phyloP scores from a whole-genome alignment of 2,329 filamentous ascomycete genomes.

The Huntiella bhutanensis region DNA sequence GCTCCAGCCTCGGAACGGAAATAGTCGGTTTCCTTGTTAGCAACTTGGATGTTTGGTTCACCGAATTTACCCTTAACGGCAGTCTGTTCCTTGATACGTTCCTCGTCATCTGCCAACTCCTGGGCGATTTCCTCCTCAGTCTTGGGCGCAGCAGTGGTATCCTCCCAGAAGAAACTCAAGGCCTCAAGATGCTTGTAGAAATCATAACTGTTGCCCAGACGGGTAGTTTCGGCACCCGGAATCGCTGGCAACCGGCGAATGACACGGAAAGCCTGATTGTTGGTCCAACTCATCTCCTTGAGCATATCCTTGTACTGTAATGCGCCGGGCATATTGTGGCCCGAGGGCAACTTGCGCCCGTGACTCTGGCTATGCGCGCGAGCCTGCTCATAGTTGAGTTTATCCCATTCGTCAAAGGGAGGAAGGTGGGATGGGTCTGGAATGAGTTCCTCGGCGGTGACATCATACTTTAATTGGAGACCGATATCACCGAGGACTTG shows the following conservation, averaged over 20 bases:
- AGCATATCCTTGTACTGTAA: conserved; percentile 39
- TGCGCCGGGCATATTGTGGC: conserved; percentile 35
- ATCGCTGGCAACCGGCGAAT: conserved; percentile 37
- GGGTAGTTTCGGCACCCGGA: conserved; percentile 32
- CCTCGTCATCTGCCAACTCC: conserved; percentile 3
- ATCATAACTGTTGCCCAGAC: conserved; percentile 45
- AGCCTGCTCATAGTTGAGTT: conserved; percentile 29
- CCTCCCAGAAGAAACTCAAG: conserved; percentile 42
- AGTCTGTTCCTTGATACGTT: neutral
- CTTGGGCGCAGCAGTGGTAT: conserved; percentile 27
- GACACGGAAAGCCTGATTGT: conserved; percentile 40
- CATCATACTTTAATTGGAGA: conserved; percentile 34
- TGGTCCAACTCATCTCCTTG: conserved; percentile 35
- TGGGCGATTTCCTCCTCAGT: conserved; percentile 13
- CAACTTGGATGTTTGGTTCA: conserved; percentile 1
- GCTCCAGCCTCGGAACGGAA: conserved; percentile 31
- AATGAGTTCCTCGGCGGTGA: conserved; percentile 28
- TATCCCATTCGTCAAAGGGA: conserved; percentile 33
- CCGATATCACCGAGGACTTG: conserved; percentile 38
- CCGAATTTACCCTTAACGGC: neutral
- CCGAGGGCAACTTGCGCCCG: conserved; percentile 30
- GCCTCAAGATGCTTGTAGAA: conserved; percentile 45
- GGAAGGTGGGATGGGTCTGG: conserved; percentile 35
- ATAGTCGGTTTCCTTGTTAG: conserved; percentile 12
- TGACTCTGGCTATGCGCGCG: conserved; percentile 29